Evolutionary conservation across 192 early-diverging fungal genomes (phyloP).

Genomic region (Irineochytrium annulatum): DNA sequence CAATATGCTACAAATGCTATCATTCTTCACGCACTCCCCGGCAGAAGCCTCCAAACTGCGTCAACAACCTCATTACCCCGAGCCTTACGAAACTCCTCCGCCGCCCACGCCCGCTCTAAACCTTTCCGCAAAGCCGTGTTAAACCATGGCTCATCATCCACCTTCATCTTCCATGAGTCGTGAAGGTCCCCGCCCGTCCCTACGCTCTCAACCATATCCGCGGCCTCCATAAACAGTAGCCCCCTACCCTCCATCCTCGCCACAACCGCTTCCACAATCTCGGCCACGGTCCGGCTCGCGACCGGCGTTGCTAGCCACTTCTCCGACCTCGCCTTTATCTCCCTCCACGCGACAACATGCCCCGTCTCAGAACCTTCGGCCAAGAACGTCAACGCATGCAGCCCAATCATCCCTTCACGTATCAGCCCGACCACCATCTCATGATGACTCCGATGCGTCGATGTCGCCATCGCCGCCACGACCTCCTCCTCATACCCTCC

Average conservation of each 20-base stretch:
- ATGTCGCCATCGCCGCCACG: not conserved
- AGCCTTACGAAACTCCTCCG: not conserved
- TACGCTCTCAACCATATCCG: not conserved
- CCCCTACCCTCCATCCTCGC: not conserved
- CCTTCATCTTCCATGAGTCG: not conserved
- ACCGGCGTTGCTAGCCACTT: not conserved
- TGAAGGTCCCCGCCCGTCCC: not conserved
- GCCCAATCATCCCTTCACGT: not conserved
- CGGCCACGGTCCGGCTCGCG: not conserved
- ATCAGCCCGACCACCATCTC: not conserved
- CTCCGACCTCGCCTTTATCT: not conserved
- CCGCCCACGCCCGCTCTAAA: slow-evolving; percentile 3
- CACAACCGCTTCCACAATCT: not conserved
- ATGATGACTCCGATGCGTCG: slow-evolving; percentile 2
- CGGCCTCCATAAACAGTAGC: not conserved
- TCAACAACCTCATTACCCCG: slow-evolving; percentile 1
- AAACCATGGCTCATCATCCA: not conserved
- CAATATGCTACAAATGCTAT: too few relatives aligned
- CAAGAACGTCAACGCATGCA: not conserved
- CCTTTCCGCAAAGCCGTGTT: not conserved
- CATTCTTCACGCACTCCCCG: too few relatives aligned
- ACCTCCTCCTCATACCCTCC: not conserved
- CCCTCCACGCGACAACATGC: not conserved
- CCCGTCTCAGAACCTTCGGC: not conserved
- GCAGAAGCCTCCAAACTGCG: too few relatives aligned